phyloP scores from a whole-genome alignment of 768 basidiomycete genomes.

The Lactarius sanguifluus region DNA sequence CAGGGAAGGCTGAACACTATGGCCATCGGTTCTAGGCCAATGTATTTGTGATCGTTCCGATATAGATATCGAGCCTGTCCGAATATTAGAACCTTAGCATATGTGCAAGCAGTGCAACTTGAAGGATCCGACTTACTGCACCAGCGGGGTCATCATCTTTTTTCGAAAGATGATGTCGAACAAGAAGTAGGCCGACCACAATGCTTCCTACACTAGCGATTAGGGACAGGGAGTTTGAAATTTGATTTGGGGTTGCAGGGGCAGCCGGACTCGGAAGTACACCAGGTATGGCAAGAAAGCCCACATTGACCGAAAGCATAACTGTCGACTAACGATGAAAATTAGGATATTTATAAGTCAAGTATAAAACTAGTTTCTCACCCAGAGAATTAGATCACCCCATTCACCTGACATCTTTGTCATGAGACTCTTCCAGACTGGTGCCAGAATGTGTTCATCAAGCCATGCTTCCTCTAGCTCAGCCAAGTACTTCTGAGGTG shows the following conservation, averaged over 20 bases:
- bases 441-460: background rate
- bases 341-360: background rate
- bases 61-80: constrained; percentile 30
- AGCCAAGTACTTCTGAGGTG: background rate
- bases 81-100: background rate
- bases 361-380: background rate
- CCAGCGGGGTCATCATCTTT: constrained; percentile 34
- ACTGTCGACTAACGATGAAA: constrained; percentile 33
- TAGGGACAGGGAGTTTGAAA: constrained; percentile 50
- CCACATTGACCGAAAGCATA: constrained; percentile 37
- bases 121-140: background rate
- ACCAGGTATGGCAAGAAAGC: constrained; percentile 37
- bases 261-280: constrained; percentile 14
- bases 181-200: constrained; percentile 46
- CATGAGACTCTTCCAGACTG: constrained; percentile 4
- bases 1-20: constrained; percentile 55
- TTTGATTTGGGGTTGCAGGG: constrained; percentile 43
- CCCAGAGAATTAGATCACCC: constrained; percentile 8
- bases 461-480: background rate
- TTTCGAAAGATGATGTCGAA: constrained; percentile 43
- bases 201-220: constrained; percentile 48
- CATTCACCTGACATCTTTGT: constrained; percentile 3
- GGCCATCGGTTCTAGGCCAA: constrained; percentile 51
- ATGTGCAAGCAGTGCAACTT: too few species aligned
- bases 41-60: constrained; percentile 32